Evolutionary conservation across 1,284 basidiomycete species (phyloP), one percentile per base, ranked within the genome.

Genomic region (Cutaneotrichosporon sp.): DNA sequence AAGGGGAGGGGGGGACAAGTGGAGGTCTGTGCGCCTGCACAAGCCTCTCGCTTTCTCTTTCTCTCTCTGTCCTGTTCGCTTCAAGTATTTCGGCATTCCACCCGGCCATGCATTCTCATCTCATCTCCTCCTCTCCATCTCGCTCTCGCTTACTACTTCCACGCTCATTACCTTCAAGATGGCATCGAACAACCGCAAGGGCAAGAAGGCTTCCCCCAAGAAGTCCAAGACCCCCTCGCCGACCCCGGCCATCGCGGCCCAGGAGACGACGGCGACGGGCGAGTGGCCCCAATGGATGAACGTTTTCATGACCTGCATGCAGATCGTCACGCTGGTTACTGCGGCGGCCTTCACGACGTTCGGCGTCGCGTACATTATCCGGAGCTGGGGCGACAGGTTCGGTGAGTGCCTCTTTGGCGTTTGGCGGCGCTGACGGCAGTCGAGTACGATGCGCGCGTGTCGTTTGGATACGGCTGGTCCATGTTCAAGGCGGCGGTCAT

Each of bases 241-340:
- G 18, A 11, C 45, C 45, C 45, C 45, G 0, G 22, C 22, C 22
- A 14, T 22, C 11, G 5, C 11, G 22, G 14, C 45, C 25, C 14
- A 24, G 24, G 47, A 50, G 25, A n/a, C n/a, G 47, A 50, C 25
- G n/a, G n/a, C n/a, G n/a, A 50, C 25, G 7, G 47, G 25, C 47
- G 25, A 50, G 27, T 50, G 47, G 47, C 47, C 51, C 22, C 51
- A 38, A 9, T 34, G 51, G 33, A 53, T 53, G 22, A 53, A 53
- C n/a, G 24, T 42, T 14, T 33, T 53, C n/a, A 24, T 53, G 33
- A 20, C 34, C 34, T 34, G n/a, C 22, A 10, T 54, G 14, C 14
- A 42, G 14, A 13, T 54, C 42, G 6, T 31, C 9, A 54, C 33
- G 38, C 13, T 54, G 10, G 20, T 14, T 8, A 2, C 33, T 24